A percentile compares a stretch with the other conserved stretches of the same genome.
Evolutionary conservation across 169 alveolate species (phyloP).

Genomic region (Cryptosporidium baileyi): DNA sequence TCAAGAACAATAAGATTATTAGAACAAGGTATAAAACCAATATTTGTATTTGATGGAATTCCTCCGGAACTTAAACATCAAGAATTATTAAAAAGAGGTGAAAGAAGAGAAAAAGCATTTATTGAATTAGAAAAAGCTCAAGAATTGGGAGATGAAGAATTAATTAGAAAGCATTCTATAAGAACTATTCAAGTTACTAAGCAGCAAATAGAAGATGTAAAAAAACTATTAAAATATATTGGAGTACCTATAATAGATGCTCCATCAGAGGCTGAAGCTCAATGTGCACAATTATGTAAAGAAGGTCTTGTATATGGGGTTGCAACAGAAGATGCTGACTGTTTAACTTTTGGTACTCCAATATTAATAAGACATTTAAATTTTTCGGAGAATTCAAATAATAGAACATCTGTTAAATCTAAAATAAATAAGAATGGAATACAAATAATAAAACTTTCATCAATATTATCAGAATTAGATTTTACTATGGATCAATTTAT

Average conservation of each 20-base stretch:
- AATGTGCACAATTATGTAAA: slow-evolving; percentile 93
- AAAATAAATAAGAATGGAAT: slow-evolving; percentile 72
- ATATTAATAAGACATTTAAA: slow-evolving; percentile 67
- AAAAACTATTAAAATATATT: slow-evolving; percentile 86
- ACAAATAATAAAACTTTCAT: slow-evolving; percentile 77
- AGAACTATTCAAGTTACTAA: slow-evolving; percentile 91
- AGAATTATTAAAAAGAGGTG: slow-evolving; percentile 86
- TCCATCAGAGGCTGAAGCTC: slow-evolving; percentile 97
- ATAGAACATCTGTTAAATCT: slow-evolving; percentile 65
- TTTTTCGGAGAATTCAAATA: slow-evolving; percentile 47
- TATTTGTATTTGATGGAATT: slow-evolving; percentile 97
- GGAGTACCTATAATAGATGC: slow-evolving; percentile 96
- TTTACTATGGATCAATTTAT: slow-evolving; percentile 90
- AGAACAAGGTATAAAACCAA: slow-evolving; percentile 92
- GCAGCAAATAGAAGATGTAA: slow-evolving; percentile 93
- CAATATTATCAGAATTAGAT: slow-evolving; percentile 80
- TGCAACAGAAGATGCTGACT: slow-evolving; percentile 97
- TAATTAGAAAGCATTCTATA: slow-evolving; percentile 88
- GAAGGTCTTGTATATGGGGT: slow-evolving; percentile 91
- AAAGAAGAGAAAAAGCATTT: slow-evolving; percentile 89
- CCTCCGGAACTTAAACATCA: slow-evolving; percentile 93
- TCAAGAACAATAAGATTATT: slow-evolving; percentile 85
- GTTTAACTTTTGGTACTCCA: slow-evolving; percentile 93
- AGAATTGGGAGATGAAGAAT: slow-evolving; percentile 92
- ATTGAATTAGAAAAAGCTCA: slow-evolving; percentile 82